These are phyloP conservation scores for Beta vulgaris DNA, from an alignment of 148 eudicot genomes.

Conservation along the genomic window DNA sequence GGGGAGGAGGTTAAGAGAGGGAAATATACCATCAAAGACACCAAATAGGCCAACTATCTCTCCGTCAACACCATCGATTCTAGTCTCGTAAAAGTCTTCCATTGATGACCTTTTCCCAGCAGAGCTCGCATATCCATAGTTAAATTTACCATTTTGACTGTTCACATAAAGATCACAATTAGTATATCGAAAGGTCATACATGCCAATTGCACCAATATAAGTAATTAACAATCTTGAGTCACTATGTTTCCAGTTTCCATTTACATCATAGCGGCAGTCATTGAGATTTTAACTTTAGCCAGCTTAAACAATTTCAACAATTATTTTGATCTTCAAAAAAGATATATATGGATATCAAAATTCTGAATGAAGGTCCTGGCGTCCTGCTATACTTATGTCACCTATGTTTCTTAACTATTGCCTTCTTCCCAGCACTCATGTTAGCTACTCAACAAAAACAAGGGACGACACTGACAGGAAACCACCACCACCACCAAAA, in stretches of 20 bases:
- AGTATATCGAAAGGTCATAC: neutral
- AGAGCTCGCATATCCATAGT: slow-evolving; percentile 95
- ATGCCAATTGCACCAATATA: neutral
- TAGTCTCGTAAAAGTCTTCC: slow-evolving; percentile 98
- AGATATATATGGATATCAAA: neutral
- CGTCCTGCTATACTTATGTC: neutral
- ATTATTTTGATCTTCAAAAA: neutral
- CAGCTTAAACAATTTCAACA: neutral
- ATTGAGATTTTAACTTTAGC: neutral
- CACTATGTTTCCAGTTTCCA: neutral
- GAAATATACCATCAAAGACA: slow-evolving; percentile 76
- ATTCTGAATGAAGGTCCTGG: neutral
- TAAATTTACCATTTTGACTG: slow-evolving; percentile 88
- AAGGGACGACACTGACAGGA: too few species aligned
- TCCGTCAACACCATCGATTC: slow-evolving; percentile 93
- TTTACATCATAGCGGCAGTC: neutral
- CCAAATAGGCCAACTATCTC: slow-evolving; percentile 91
- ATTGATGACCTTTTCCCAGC: slow-evolving; percentile 95
- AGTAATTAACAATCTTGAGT: neutral
- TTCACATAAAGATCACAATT: slow-evolving; percentile 19
- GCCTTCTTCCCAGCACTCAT: too few species aligned
- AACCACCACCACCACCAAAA: too few species aligned
- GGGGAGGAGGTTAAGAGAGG: slow-evolving; percentile 3
- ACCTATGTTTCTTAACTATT: too few species aligned
- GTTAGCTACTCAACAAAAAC: too few species aligned